A percentile compares a stretch with the other conserved stretches of the same genome.
Evolutionary conservation across 2,329 filamentous ascomycete species (phyloP).

Genomic region (Harringtonia lauricola): DNA sequence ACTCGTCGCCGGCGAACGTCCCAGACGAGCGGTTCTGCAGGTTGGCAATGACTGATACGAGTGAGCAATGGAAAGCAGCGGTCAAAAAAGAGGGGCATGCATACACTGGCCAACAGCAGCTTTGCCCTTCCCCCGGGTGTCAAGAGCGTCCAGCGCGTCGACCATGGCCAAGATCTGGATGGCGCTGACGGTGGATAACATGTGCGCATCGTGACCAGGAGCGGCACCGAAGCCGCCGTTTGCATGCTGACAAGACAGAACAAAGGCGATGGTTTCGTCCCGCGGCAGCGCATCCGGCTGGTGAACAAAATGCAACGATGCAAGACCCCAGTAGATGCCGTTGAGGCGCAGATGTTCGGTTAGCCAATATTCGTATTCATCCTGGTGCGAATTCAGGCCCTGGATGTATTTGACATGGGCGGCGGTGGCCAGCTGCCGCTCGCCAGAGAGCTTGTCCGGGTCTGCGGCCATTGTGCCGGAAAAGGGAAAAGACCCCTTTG

Average conservation of each 20-base stretch:
- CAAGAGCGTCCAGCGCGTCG: conserved; percentile 75
- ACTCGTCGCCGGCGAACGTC: conserved; percentile 88
- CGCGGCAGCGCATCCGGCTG: conserved; percentile 73
- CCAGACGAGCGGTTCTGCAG: conserved; percentile 74
- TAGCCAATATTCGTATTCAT: conserved; percentile 95
- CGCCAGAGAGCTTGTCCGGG: conserved; percentile 24
- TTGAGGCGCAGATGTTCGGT: conserved; percentile 94
- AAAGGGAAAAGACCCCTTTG: neutral
- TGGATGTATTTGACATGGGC: conserved; percentile 87
- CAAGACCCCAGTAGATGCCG: conserved; percentile 93
- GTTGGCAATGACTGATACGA: conserved; percentile 67
- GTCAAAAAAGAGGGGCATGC: conserved; percentile 17
- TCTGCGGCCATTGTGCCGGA: conserved; percentile 20
- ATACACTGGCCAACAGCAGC: conserved; percentile 68
- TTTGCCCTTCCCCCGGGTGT: conserved; percentile 58
- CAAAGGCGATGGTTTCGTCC: conserved; percentile 74
- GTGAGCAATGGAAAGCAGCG: too few relatives aligned
- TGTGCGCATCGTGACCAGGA: conserved; percentile 88
- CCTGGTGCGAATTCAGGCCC: conserved; percentile 79
- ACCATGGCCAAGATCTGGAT: conserved; percentile 86
- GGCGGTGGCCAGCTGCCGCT: conserved; percentile 35
- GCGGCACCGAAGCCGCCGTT: conserved; percentile 89
- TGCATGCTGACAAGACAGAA: conserved; percentile 86
- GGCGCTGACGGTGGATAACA: conserved; percentile 91
- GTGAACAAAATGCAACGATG: conserved; percentile 73